Base-by-base conservation (phyloP, 2,329 filamentous ascomycete genomes). In the Fusarium stilboides region DNA sequence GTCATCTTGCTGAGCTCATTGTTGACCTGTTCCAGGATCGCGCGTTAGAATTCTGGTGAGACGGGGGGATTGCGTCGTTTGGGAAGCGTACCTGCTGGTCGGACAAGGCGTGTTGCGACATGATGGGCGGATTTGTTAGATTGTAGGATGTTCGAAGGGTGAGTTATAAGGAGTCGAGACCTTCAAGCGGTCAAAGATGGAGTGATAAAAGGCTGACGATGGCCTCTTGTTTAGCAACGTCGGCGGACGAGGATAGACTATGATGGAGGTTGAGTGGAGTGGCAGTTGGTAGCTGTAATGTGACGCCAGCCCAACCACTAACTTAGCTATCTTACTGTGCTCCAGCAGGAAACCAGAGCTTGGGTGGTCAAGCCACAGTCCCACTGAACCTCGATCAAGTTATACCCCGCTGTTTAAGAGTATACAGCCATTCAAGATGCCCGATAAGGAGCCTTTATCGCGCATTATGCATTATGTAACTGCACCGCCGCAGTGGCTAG, bases 1-100 rank as follows among this genome's bases (percentile, higher is more conserved):
- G 96, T 98, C 96, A 99, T 99, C 89, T 99, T 99, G 88, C 93
- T 94, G 84, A 99, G 93, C 90, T 99, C 96, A 84, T 93, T 91
- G 84, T 93, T 91, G 88, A 99, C 96, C 94, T 98, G 24, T 44
- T 46, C 14, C 44, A 31, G 26, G 44, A 24, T 54, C 36, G 57
- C 37, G 49, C 33, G 65, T 73, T 65, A 73, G 69, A 65, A 55
- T 53, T 37, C 28, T 55, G 42, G 42, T 28, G 42, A 61, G 60
- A 71, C 47, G 46, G 39, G 60, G 57, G 62, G 58, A 49, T 62
- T 61, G 67, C 64, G 63, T 57, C 62, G 62, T 58, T 65, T 47
- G 65, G 65, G 63, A 43, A 61, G 66, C 80, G 78, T 89, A 96
- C 94, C 91, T 97, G 94, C 85, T 97, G 94, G 88, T 98, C 94